Base-by-base conservation (phyloP, 495 filamentous ascomycete species). In the Penicillium diatomitis region DNA sequence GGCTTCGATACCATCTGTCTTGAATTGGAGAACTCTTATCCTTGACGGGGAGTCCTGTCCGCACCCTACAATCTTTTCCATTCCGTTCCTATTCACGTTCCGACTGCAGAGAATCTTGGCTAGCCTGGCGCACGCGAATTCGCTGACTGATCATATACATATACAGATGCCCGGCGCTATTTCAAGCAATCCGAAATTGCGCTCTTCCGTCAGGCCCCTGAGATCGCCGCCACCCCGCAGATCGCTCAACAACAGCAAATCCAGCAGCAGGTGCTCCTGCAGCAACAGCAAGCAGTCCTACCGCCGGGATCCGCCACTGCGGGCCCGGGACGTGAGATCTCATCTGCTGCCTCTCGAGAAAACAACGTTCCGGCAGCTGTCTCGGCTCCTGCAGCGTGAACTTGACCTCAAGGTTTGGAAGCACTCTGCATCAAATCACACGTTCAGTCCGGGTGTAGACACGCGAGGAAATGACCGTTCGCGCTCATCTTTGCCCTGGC, bases 171-270 rank as follows among this genome's bases (percentile, higher is more conserved):
- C 38, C 78, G 92, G 54, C 82, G 92, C 51, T 99, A 99, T 71
- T 99, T 99, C 75, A 99, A 99, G 64, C 92, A 99, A 69, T 95
- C 89, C 45, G 92, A 99, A 70, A 99, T 99, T 62, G 88, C 96
- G 48, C 86, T 99, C 41, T 96, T 86, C 74, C 85, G 94, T 47
- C 92, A 96, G 77, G 83, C 90, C 27, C 92, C 92, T 32, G 90
- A 79, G 50, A 72, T 73, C 52, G 68, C 71, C 47, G 52, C 62
- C 31, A 74, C 66, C 3, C 66, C 71, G 7, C 67, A 73, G 48
- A 66, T 74, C 42, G 71, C 71, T 20, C 66, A 67, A 41, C 71
- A 74, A 54, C 71, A 73, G 49, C 58, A 62, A 47, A 70, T 72
- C 41, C 71, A 74, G 46, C 63, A 72, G 40, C 68, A 73, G 55